phyloP scores from a whole-genome alignment of 2,329 filamentous ascomycete species.

The Fusarium poae region DNA sequence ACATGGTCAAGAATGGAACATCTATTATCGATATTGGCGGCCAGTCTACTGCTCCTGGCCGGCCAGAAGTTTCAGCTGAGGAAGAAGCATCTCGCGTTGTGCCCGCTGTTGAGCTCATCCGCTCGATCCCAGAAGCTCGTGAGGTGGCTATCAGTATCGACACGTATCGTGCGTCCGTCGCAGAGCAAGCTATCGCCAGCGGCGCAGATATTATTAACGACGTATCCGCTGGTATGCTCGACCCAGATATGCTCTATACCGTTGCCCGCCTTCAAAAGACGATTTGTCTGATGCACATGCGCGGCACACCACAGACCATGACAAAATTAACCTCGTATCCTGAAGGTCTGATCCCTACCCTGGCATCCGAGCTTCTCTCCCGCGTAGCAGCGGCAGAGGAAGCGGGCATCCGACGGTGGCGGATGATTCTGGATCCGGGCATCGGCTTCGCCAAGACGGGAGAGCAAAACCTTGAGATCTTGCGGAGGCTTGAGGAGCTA shows the following conservation, averaged over 20 bases:
- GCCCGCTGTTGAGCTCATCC: constrained; percentile 81
- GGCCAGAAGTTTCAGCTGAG: constrained; percentile 73
- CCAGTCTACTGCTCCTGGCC: constrained; percentile 88
- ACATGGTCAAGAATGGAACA: constrained; percentile 76
- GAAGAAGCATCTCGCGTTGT: constrained; percentile 85
- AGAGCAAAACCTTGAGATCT: constrained; percentile 83
- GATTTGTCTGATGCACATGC: constrained; percentile 92
- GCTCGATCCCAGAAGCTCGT: constrained; percentile 71
- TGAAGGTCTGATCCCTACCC: constrained; percentile 72
- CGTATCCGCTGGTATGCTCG: constrained; percentile 84
- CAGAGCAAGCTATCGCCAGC: constrained; percentile 77
- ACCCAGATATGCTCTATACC: constrained; percentile 83
- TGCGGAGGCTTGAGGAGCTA: constrained; percentile 75
- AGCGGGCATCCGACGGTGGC: constrained; percentile 90
- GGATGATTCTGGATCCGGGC: constrained; percentile 93
- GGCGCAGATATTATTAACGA: constrained; percentile 97
- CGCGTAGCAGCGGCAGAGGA: constrained; percentile 80
- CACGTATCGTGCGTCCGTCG: constrained; percentile 90
- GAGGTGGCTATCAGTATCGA: constrained; percentile 86
- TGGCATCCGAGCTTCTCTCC: constrained; percentile 75
- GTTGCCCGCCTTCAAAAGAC: constrained; percentile 83
- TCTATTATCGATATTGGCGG: constrained; percentile 93
- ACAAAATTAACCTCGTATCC: constrained; percentile 76
- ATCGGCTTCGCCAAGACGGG: constrained; percentile 92
- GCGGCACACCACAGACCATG: constrained; percentile 89